phyloP scores from a whole-genome alignment of 345 rosid genomes.

The Aquilaria yunnanensis region DNA sequence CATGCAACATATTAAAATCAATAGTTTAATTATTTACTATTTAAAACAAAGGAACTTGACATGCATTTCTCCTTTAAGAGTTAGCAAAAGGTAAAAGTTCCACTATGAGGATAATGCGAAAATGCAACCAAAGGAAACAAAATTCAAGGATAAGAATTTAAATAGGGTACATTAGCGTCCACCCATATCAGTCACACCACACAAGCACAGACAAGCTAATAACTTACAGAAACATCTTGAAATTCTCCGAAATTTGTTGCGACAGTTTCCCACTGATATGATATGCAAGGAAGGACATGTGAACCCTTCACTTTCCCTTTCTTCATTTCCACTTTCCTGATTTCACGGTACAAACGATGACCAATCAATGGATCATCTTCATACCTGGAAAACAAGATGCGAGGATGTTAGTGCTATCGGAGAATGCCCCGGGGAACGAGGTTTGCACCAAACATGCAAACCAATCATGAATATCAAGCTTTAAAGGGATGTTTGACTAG shows the following conservation, averaged over 20 bases:
- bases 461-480: neutral
- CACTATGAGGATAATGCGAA: neutral
- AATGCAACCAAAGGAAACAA: too few species aligned
- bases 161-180: too few species aligned
- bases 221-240: conserved; percentile 58
- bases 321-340: conserved; percentile 72
- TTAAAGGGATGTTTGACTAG: conserved; percentile 2
- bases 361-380: conserved; percentile 93
- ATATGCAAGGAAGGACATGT: conserved; percentile 49
- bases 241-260: conserved; percentile 97
- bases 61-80: too few species aligned
- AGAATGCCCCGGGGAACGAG: too few species aligned
- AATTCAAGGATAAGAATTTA: neutral
- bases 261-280: conserved; percentile 96
- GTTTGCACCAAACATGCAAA: too few species aligned
- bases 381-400: conserved; percentile 55
- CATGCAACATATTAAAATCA: neutral
- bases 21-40: conserved; percentile 5
- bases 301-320: conserved; percentile 84
- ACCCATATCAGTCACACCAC: too few species aligned
- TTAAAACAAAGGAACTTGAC: neutral
- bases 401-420: conserved; percentile 7
- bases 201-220: conserved; percentile 4
- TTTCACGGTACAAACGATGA: conserved; percentile 93
- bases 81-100: neutral